Evolutionary conservation across 306 rosid genomes (phyloP), one percentile per base, ranked within the genome.

Genomic region (Pueraria montana): DNA sequence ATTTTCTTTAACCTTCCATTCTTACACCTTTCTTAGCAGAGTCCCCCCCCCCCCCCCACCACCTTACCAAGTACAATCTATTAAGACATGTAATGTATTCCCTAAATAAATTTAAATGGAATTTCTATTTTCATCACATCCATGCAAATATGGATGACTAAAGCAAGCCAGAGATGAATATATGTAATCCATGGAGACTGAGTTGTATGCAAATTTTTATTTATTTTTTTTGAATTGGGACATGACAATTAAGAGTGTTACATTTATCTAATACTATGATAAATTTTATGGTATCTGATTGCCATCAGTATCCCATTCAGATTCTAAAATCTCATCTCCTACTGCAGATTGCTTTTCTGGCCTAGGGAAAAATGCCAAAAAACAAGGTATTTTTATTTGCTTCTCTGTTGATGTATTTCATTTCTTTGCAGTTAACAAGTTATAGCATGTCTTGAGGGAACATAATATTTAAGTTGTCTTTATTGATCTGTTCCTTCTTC

Each of bases 261-360:
- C 63, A 0, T 52, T 27, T 34, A 48, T 68, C 48, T 50, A 77
- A 52, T 72, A 26, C 34, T 56, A 59, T 71, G 6, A 49, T 34
- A 69, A 43, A 8, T 9, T 59, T 40, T 20, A 50, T 18, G 65
- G 11, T 40, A 68, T 75, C 49, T 59, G 32, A 52, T 71, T 30
- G 50, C 72, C 45, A 64, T 21, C 17, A 45, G 16, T n/a, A 45
- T 36, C 43, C 5, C 43, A 67, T 82, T 77, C 11, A 62, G 67
- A 72, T 79, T 48, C 86, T 82, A 53, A 81, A 80, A 30, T 67
- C 61, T 76, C 78, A 82, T 75, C 32, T 64, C 32, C 32, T 65
- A 50, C 38, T 87, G 84, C 94, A 96, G 98, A 79, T 85, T 96
- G 96, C 84, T 91, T 91, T 90, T 89, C 96, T 49, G 90, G 91